Evolutionary conservation across 2,329 filamentous ascomycete species (phyloP).

Genomic region (Setomelanomma holmii): DNA sequence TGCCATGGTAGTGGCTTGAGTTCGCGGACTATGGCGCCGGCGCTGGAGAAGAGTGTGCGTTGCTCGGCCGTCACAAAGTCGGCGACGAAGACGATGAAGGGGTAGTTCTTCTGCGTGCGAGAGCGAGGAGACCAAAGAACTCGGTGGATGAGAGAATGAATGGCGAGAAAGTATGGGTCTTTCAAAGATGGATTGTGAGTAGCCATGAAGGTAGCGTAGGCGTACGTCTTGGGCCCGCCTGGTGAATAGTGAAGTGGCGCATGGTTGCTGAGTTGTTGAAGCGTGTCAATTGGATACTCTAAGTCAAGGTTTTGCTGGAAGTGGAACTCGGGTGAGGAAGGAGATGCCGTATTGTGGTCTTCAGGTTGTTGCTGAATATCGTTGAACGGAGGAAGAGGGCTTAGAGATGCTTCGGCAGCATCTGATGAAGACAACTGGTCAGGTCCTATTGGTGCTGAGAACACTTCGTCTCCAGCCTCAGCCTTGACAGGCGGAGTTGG

Average conservation of each 20-base stretch:
- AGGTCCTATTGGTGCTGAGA: too few species aligned
- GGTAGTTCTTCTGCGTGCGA: constrained; percentile 26
- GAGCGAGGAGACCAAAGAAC: constrained; percentile 41
- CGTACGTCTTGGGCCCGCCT: constrained; percentile 21
- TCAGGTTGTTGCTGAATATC: neutral
- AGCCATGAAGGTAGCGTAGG: constrained; percentile 45
- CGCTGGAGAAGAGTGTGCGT: constrained; percentile 36
- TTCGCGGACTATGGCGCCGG: constrained; percentile 43
- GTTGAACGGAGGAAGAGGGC: neutral
- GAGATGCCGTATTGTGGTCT: neutral
- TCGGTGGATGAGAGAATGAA: constrained; percentile 42
- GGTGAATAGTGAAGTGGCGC: constrained; percentile 36
- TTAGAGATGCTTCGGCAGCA: neutral
- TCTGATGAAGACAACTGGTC: too few species aligned
- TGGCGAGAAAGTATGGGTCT: constrained; percentile 46
- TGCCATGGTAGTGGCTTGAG: constrained; percentile 38
- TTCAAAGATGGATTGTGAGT: constrained; percentile 39
- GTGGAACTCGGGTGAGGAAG: constrained; percentile 26
- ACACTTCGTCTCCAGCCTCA: too few species aligned
- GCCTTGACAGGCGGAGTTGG: neutral
- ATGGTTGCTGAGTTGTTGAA: constrained; percentile 20
- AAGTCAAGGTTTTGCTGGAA: constrained; percentile 40
- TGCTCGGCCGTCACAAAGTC: constrained; percentile 40
- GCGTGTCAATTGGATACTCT: constrained; percentile 21
- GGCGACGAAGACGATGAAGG: constrained; percentile 46